These are phyloP conservation scores for Phytophthora capsici DNA, from an alignment of 352 stramenopile genomes.

Conservation along the genomic window DNA sequence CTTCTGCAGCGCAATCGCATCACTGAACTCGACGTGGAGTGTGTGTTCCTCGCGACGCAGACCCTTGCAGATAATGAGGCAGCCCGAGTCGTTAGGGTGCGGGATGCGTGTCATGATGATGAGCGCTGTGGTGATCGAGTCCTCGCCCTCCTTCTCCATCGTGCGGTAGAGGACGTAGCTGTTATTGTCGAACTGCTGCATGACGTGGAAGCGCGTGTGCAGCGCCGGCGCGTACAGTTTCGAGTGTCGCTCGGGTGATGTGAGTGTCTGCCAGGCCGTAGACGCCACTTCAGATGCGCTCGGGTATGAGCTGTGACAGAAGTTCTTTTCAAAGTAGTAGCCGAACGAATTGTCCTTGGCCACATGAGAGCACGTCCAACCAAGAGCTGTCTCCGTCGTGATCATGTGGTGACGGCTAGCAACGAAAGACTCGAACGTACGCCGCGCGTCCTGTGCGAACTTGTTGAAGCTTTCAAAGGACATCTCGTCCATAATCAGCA, in stretches of 20 bases:
- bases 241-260: conserved; percentile 47
- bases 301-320: conserved; percentile 24
- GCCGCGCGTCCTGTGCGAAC: conserved; percentile 49
- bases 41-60: conserved; percentile 58
- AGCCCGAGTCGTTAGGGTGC: conserved; percentile 41
- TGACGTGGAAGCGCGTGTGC: conserved; percentile 63
- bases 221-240: conserved; percentile 60
- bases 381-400: conserved; percentile 53
- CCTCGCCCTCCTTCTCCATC: conserved; percentile 66
- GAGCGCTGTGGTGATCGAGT: conserved; percentile 63
- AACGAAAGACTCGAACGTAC: conserved; percentile 49
- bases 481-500: conserved; percentile 73
- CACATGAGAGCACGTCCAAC: conserved; percentile 57
- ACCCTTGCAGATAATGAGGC: conserved; percentile 61
- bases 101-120: conserved; percentile 64
- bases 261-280: conserved; percentile 57
- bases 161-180: conserved; percentile 62
- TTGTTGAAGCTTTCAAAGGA: conserved; percentile 55
- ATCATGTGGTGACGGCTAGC: conserved; percentile 54
- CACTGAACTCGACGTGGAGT: conserved; percentile 52
- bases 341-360: conserved; percentile 57
- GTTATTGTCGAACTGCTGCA: conserved; percentile 61
- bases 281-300: conserved; percentile 35
- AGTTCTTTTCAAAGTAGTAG: conserved; percentile 66
- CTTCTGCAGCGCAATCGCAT: conserved; percentile 53